phyloP scores from a whole-genome alignment of 768 basidiomycete genomes.

The Hericium alpestre region DNA sequence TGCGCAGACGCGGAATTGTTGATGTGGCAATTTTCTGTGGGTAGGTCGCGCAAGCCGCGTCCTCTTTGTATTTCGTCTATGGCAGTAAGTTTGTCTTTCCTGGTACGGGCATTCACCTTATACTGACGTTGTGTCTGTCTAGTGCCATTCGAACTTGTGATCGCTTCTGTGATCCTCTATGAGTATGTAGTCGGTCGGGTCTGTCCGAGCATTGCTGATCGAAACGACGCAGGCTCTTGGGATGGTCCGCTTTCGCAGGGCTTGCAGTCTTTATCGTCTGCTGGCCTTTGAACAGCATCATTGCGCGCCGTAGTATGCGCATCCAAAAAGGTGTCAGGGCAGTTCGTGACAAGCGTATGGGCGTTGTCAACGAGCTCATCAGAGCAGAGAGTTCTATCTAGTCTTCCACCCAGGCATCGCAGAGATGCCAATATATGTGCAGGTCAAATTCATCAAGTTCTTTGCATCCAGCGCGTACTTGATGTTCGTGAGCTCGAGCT shows the following conservation, averaged over 20 bases:
- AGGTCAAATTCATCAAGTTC: slow-evolving; percentile 70
- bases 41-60: slow-evolving; percentile 32
- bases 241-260: slow-evolving; percentile 65
- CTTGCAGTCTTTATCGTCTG: slow-evolving; percentile 53
- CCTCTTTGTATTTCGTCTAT: slow-evolving; percentile 56
- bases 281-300: slow-evolving; percentile 61
- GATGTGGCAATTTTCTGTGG: background rate
- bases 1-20: background rate
- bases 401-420: too few relatives aligned
- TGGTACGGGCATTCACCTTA: background rate
- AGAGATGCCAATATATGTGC: too few relatives aligned
- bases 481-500: slow-evolving; percentile 63
- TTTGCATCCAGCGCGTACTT: slow-evolving; percentile 55
- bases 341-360: slow-evolving; percentile 69
- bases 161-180: slow-evolving; percentile 68
- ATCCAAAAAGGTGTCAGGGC: slow-evolving; percentile 50
- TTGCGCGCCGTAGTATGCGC: slow-evolving; percentile 48
- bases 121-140: background rate
- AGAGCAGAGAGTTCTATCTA: slow-evolving; percentile 28
- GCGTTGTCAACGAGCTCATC: slow-evolving; percentile 67
- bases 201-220: too few relatives aligned
- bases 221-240: slow-evolving; percentile 35
- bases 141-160: slow-evolving; percentile 71
- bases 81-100: slow-evolving; percentile 32
- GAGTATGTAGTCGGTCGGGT: slow-evolving; percentile 24